Base-by-base conservation (phyloP, 768 basidiomycete genomes). In the Rhizopogon salebrosus region DNA sequence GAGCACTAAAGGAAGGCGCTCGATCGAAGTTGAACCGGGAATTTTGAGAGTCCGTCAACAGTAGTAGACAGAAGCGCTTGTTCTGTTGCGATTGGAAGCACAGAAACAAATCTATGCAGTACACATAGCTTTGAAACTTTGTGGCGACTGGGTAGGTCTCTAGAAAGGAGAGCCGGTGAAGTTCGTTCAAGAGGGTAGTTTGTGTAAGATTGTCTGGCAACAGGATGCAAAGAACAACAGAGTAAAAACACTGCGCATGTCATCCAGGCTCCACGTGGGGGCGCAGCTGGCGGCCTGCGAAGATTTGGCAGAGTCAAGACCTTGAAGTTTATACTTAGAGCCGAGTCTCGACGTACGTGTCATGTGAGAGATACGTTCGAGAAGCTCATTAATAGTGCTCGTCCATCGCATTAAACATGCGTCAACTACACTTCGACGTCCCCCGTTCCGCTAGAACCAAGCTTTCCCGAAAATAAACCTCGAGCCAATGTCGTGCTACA, bases 321-420 rank as follows among this genome's bases (percentile, higher is more conserved):
- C n/a, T n/a, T n/a, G n/a, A n/a, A 23, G 39, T 9, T 24, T 27
- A 23, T 48, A 51, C 41, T 51, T 48, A 51, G 29, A 51, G 24
- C 22, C 31, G n/a, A 13, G 6, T 10, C n/a, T 13, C 26, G 48
- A 31, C 16, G 35, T 20, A 9, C 31, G 1, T 6, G 39, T 51
- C 40, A 14, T 54, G 53, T 51, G 53, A 51, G 39, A 51, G 45
- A 53, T 18, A 48, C 6, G 37, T 48, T 20, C 11, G 26, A 49
- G 52, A 53, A 53, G 48, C 31, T 26, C 23, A 34, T 46, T 46
- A 46, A 46, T 45, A 50, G 22, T 37, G 16, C 53, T 54, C 53
- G 39, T 54, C 53, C 49, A 50, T 54, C 49, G 49, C 53, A 52
- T 24, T 23, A 27, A 36, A 27, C 23, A 24, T 26, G 23, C 20